Percentiles rank a stretch among this genome's conserved stretches.
phyloP scores from a whole-genome alignment of 306 rosid genomes.

The Malus orientalis region DNA sequence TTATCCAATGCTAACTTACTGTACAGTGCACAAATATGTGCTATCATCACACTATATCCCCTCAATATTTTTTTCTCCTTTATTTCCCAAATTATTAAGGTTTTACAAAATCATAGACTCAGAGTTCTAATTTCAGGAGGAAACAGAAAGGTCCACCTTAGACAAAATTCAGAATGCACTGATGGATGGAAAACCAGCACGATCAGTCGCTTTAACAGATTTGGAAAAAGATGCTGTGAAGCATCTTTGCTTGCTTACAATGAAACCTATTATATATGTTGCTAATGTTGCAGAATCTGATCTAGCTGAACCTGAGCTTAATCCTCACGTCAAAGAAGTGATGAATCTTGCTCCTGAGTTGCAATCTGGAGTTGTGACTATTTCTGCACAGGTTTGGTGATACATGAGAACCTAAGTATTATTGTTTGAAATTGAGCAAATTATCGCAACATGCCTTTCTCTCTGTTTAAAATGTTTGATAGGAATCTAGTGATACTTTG shows the following conservation, averaged over 20 bases:
- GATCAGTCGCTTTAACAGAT: slow-evolving; percentile 76
- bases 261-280: slow-evolving; percentile 82
- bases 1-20: neutral
- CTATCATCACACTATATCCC: neutral
- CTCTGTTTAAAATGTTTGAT: neutral
- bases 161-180: slow-evolving; percentile 73
- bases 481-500: neutral
- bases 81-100: neutral
- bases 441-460: neutral
- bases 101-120: neutral
- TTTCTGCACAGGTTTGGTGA: slow-evolving; percentile 82
- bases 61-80: neutral
- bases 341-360: slow-evolving; percentile 60
- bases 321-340: slow-evolving; percentile 57
- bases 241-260: slow-evolving; percentile 85
- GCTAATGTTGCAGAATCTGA: slow-evolving; percentile 96
- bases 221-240: slow-evolving; percentile 67
- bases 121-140: slow-evolving; percentile 48
- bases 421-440: neutral
- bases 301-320: slow-evolving; percentile 62
- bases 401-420: neutral
- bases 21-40: neutral
- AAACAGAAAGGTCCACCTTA: slow-evolving; percentile 74
- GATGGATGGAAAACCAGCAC: slow-evolving; percentile 93
- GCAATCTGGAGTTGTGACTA: slow-evolving; percentile 74